Conservation (phyloP, 345 rosid genomes). For the Salix arbutifolia region DNA sequence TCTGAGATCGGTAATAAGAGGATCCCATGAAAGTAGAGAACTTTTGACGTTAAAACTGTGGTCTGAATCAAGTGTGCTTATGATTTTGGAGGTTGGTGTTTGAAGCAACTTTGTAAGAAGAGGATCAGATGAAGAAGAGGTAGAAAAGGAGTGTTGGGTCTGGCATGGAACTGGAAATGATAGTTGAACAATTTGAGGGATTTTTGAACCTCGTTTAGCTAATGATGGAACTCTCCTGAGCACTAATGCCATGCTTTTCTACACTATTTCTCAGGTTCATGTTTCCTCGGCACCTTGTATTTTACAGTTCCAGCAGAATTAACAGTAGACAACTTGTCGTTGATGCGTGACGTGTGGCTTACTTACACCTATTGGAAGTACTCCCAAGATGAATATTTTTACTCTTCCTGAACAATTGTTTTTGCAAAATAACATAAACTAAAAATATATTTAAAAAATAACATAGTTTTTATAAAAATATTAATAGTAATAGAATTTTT, state of each 20-base stretch:
- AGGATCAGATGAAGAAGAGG: constrained; percentile 3
- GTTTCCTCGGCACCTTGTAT: neutral
- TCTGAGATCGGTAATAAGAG: constrained; percentile 19
- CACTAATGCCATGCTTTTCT: neutral
- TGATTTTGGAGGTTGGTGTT: constrained; percentile 16
- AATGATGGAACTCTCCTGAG: neutral
- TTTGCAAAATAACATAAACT: too few relatives aligned
- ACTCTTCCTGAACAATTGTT: too few relatives aligned
- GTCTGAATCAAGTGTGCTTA: constrained; percentile 20
- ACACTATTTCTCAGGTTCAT: neutral
- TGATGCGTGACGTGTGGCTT: neutral
- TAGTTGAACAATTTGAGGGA: neutral
- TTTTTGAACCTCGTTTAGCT: neutral
- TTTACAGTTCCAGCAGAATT: neutral
- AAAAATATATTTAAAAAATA: too few relatives aligned
- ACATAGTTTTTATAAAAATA: too few relatives aligned
- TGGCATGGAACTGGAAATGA: neutral
- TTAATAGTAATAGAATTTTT: too few relatives aligned
- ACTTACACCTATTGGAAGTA: too few relatives aligned
- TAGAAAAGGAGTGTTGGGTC: constrained; percentile 5
- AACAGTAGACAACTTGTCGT: neutral
- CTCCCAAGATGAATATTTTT: too few relatives aligned
- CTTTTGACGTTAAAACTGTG: constrained; percentile 2
- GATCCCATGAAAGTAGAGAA: constrained; percentile 21
- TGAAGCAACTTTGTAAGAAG: constrained; percentile 24